Evolutionary conservation across 495 filamentous ascomycete species (phyloP).

Genomic region (Neurospora sp.): DNA sequence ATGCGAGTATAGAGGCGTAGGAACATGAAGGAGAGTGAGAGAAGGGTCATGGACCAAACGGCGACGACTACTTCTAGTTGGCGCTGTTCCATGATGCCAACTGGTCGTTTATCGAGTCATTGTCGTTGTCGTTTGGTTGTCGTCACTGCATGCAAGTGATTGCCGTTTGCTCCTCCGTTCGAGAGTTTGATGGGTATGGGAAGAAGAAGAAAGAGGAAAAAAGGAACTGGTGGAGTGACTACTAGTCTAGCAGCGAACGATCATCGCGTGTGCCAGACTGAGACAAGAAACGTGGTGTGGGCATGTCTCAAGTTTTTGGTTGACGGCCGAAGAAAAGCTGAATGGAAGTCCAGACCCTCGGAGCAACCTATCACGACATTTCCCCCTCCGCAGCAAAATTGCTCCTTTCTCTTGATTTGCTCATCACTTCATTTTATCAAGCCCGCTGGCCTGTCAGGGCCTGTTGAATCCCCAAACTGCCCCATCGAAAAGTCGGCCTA

Average conservation of each 20-base stretch:
- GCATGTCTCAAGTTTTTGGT: neutral
- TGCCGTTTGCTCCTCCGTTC: neutral
- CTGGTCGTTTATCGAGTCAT: neutral
- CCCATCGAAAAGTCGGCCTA: neutral
- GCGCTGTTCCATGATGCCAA: constrained; percentile 6
- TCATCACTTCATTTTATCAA: neutral
- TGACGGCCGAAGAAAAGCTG: neutral
- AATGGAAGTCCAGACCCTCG: neutral
- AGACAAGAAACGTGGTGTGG: neutral
- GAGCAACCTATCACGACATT: neutral
- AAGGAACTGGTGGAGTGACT: neutral
- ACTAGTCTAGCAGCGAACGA: neutral
- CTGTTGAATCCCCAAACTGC: neutral
- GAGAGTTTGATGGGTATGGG: neutral
- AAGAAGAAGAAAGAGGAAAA: neutral
- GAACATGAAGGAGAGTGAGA: constrained; percentile 20
- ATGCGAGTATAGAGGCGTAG: constrained; percentile 30
- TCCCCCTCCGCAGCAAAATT: neutral
- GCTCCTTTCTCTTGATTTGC: neutral
- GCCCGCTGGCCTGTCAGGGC: neutral
- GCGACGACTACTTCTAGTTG: constrained; percentile 23
- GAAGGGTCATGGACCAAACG: constrained; percentile 27
- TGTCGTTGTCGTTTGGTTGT: neutral
- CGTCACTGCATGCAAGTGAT: neutral
- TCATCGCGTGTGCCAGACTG: neutral